Evolutionary conservation across 2,329 filamentous ascomycete genomes (phyloP).

Genomic region (Trichoderma brevicompactum): DNA sequence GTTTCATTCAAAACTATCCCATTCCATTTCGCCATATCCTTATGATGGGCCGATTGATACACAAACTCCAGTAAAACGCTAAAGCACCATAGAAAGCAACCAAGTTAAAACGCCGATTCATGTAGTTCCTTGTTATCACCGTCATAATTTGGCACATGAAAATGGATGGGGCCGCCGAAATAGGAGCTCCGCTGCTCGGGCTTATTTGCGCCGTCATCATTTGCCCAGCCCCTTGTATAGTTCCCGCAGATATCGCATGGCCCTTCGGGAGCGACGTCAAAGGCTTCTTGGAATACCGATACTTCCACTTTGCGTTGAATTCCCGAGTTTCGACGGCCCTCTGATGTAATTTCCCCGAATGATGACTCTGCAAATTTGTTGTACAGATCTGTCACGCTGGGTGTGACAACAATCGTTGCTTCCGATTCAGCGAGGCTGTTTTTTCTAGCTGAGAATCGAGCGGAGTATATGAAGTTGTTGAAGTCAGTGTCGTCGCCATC

Average conservation of each 20-base stretch:
- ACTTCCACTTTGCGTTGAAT: slow-evolving; percentile 26
- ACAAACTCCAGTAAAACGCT: slow-evolving; percentile 7
- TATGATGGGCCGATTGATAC: not conserved
- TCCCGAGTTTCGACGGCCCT: slow-evolving; percentile 8
- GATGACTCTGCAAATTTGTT: not conserved
- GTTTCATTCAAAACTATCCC: not conserved
- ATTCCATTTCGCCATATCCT: not conserved
- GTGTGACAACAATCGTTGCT: slow-evolving; percentile 6
- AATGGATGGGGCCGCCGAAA: slow-evolving; percentile 33
- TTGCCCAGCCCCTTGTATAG: slow-evolving; percentile 35
- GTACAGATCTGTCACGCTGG: not conserved
- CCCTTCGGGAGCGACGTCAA: not conserved
- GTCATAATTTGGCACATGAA: slow-evolving; percentile 20
- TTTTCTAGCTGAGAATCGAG: not conserved
- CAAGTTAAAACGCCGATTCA: not conserved
- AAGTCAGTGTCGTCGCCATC: not conserved
- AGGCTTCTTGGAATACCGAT: slow-evolving; percentile 15
- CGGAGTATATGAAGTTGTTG: not conserved
- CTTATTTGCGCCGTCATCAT: slow-evolving; percentile 21
- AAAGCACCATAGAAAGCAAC: not conserved
- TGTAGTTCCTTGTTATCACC: not conserved
- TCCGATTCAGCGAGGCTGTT: slow-evolving; percentile 6
- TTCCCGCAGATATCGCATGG: slow-evolving; percentile 30
- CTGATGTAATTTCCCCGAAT: not conserved
- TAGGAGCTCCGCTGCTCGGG: slow-evolving; percentile 31